Base-by-base conservation (phyloP, 2,329 filamentous ascomycete species). In the Neospermospora avenae region DNA sequence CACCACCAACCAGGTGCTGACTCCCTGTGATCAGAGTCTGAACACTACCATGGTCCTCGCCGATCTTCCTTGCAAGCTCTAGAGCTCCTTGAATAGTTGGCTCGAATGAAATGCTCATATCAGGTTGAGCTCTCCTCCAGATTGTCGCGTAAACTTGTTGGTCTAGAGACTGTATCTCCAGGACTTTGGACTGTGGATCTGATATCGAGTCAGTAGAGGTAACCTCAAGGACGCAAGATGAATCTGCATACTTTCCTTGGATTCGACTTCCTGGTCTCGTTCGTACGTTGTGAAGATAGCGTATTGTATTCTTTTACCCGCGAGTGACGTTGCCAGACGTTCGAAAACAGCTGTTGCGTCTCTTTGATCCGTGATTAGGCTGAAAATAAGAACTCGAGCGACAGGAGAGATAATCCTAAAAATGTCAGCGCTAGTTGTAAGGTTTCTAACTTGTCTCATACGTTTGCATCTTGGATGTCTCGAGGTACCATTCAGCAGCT, bases 401-500 rank as follows among this genome's bases (percentile, higher is more conserved):
- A 39, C 16, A 24, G 46, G 20, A n/a, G 55, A 52, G 20, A 25
- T 24, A 24, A 34, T 49, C 45, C 25, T 49, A 34, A 49, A 34
- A 28, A 34, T 20, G 18, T 49, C 25, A 49, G 25, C 25, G 45
- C 25, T 18, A 34, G 45, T 49, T 49, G 45, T 31, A 34, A 2
- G 34, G 25, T 49, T 18, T 49, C 5, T 18, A 34, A 20, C 31
- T 20, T 34, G 46, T 20, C 7, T 20, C 28, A 20, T 49, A 49
- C 46, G 25, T 49, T 49, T 44, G 10, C n/a, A 49, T 49, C n/a
- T 58, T 28, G 16, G 39, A 37, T 34, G 81, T 78, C 13, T 73
- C 72, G 2, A 85, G 84, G n/a, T n/a, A 97, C 92, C 92, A 97
- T 63, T 83, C 81, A 0, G 87, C 87, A 4, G 90, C 90, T 67